Evolutionary conservation across 495 filamentous ascomycete species (phyloP), one percentile per base, ranked within the genome.

Genomic region (Barbatosphaeria neglecta): DNA sequence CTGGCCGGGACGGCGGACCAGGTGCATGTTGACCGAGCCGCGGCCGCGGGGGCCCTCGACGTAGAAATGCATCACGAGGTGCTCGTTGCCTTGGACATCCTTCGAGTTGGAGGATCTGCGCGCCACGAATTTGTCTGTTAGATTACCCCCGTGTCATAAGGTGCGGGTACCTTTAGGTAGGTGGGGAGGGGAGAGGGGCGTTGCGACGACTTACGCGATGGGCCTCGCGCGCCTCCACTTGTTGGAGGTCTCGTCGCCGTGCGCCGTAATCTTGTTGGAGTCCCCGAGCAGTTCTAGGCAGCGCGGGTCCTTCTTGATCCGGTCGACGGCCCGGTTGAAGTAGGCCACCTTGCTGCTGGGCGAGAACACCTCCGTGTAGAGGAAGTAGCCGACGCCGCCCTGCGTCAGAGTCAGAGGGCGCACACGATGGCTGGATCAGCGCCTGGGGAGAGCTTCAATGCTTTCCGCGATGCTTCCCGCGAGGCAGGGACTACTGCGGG

Each of bases 61-160:
- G 61, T 95, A 82, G 62, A 98, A 98, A 43, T 86, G 83, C 74
- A 98, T 87, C 39, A 73, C 69, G 50, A 96, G 54, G 66, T 96
- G 88, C 53, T 96, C 84, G 38, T 75, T 80, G 3, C 90, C 92
- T 48, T 75, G 65, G 5, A 69, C 62, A 59, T 96, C 90, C 48
- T 75, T 89, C 48, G 75, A 75, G 1, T 73, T 56, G 0, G 69
- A 80, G 7, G 83, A 83, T 31, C 84, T 87, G 25, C 24, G 20
- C 44, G n/a, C n/a, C n/a, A n/a, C n/a, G n/a, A n/a, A n/a, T n/a
- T n/a, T n/a, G n/a, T n/a, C n/a, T n/a, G n/a, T n/a, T n/a, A n/a
- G n/a, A n/a, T n/a, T n/a, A n/a, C n/a, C n/a, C n/a, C n/a, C n/a
- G n/a, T n/a, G n/a, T n/a, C n/a, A n/a, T n/a, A n/a, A n/a, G n/a